Evolutionary conservation across 1,139 yeast genomes (phyloP).

Genomic region (Sugiyamaella neomexicana): DNA sequence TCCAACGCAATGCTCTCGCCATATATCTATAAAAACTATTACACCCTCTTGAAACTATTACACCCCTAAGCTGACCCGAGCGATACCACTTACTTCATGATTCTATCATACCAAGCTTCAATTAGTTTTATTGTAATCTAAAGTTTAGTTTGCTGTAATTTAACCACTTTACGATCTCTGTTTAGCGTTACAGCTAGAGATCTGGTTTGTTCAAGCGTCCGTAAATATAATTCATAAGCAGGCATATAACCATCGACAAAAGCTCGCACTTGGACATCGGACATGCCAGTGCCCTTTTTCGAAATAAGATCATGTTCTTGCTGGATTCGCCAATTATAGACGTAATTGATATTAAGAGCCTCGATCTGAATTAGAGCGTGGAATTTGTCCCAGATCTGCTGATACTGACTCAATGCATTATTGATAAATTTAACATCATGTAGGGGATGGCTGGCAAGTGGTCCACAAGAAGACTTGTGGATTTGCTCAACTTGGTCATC

Average conservation of each 20-base stretch:
- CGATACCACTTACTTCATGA: too few species aligned
- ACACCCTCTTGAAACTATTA: too few species aligned
- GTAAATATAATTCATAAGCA: conserved; percentile 62
- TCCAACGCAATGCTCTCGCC: too few species aligned
- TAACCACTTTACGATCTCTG: conserved; percentile 15
- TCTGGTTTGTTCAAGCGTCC: conserved; percentile 8
- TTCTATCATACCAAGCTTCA: too few species aligned
- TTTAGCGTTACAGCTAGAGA: conserved; percentile 11
- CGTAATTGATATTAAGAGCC: conserved; percentile 60
- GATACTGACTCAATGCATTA: conserved; percentile 50
- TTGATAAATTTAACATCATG: conserved; percentile 50
- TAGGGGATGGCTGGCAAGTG: conserved; percentile 32
- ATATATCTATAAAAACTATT: too few species aligned
- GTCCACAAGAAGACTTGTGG: conserved; percentile 19
- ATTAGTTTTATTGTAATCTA: too few species aligned
- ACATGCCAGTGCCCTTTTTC: conserved; percentile 70
- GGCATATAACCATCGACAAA: conserved; percentile 90
- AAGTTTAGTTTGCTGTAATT: conserved; percentile 13
- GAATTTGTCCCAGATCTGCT: conserved; percentile 56
- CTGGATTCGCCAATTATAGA: conserved; percentile 77
- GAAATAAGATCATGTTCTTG: conserved; percentile 73
- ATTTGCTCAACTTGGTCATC: conserved; percentile 35
- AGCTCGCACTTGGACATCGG: conserved; percentile 59
- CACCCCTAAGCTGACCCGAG: too few species aligned
- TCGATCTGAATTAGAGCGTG: conserved; percentile 63